Evolutionary conservation across 768 basidiomycete species (phyloP).

Genomic region (Calocybe cyanea): DNA sequence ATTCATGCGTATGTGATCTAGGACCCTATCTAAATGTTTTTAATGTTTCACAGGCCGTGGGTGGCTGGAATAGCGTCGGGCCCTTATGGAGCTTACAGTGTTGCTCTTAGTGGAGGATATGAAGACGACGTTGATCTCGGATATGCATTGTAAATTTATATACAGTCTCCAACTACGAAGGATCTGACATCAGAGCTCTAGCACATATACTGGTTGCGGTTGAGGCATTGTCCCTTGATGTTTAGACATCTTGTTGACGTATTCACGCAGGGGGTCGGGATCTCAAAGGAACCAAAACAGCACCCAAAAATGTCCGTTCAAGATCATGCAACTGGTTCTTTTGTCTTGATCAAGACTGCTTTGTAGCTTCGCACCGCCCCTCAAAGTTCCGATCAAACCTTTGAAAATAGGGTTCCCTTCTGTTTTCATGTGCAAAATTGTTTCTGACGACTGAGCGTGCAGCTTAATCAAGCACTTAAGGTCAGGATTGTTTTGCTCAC

Average conservation of each 20-base stretch:
- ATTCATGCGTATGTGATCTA: slow-evolving; percentile 71
- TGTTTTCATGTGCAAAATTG: background rate
- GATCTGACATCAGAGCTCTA: slow-evolving; percentile 20
- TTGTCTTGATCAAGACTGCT: background rate
- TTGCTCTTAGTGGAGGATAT: slow-evolving; percentile 87
- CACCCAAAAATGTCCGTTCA: slow-evolving; percentile 77
- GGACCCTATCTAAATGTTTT: slow-evolving; percentile 7
- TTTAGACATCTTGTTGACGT: background rate
- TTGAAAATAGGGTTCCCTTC: slow-evolving; percentile 52
- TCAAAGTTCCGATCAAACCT: slow-evolving; percentile 80
- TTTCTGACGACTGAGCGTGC: background rate
- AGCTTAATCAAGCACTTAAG: slow-evolving; percentile 69
- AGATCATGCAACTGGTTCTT: background rate
- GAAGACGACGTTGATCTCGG: slow-evolving; percentile 83
- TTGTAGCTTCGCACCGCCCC: slow-evolving; percentile 83
- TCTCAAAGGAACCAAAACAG: slow-evolving; percentile 75
- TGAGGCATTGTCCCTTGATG: slow-evolving; percentile 5
- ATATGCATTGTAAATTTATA: slow-evolving; percentile 67
- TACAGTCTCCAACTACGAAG: background rate
- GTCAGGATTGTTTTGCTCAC: slow-evolving; percentile 27
- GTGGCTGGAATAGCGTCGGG: slow-evolving; percentile 79
- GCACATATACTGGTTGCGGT: slow-evolving; percentile 82
- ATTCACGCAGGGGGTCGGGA: slow-evolving; percentile 72
- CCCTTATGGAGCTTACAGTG: slow-evolving; percentile 70
- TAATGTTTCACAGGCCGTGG: slow-evolving; percentile 51